Base-by-base conservation (phyloP, 176 grass and related monocot species). In the Aegilops umbellulata region DNA sequence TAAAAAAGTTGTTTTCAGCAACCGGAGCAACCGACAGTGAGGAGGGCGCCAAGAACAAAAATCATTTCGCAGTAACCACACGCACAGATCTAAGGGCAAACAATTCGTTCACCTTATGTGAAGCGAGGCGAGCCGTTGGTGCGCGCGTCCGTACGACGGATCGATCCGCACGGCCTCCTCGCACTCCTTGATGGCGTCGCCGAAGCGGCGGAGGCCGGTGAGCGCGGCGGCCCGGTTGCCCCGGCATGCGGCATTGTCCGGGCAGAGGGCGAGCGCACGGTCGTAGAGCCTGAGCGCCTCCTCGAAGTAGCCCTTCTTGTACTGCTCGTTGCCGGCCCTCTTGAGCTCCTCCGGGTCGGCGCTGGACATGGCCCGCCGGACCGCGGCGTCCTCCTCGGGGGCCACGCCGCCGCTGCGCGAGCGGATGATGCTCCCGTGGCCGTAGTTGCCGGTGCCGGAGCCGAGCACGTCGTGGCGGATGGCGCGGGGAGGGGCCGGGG, bases 161-260 rank as follows among this genome's bases (percentile, higher is more conserved):
- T 99, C 92, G 35, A 99, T 82, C 85, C 90, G 88, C 4, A 99
- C 85, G 3, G 97, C 90, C 89, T 99, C 94, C 80, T 94, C 84
- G 65, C 94, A 99, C 82, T 99, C 97, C 88, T 87, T 92, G 71
- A 99, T 90, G 1, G 97, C 97, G 60, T 96, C 94, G 4, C 76
- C 92, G 36, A 95, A 87, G 62, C 97, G 90, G 39, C 77, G 77
- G 20, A 99, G 91, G 3, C 94, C 92, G 2, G 87, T 96, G 58
- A 99, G 92, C 15, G 97, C 97, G 17, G 97, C 97, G 31, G 97
- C 97, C 26, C 94, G 92, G 89, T 99, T 99, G 80, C 88, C 93
- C 42, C 90, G 68, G 89, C 92, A 99, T 0, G 88, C 88, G 69
- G 94, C 90, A 80, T 91, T 99, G 78, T 99, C 94, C 8, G 97